These are phyloP conservation scores for Epichloe aotearoae DNA, from an alignment of 2,329 filamentous ascomycete species.

Conservation along the genomic window DNA sequence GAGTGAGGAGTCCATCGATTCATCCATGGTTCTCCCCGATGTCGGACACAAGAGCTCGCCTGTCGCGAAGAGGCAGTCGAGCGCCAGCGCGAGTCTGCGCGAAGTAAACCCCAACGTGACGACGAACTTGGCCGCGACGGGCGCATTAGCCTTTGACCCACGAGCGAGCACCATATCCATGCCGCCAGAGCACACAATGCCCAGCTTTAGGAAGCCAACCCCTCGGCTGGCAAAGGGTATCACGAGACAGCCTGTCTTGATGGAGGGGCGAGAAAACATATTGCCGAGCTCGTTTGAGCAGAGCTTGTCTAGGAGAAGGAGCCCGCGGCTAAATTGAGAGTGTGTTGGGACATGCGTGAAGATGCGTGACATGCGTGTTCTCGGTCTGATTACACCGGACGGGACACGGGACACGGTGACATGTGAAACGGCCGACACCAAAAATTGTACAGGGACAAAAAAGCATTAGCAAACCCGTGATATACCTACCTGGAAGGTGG, in stretches of 20 bases:
- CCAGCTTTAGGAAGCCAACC: constrained; percentile 31
- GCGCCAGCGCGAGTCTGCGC: constrained; percentile 32
- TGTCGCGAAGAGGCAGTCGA: constrained; percentile 3
- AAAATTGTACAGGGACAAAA: not conserved
- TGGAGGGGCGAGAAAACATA: constrained; percentile 39
- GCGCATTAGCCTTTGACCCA: constrained; percentile 27
- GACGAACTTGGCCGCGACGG: constrained; percentile 25
- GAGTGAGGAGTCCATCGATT: constrained; percentile 10
- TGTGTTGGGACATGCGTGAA: not conserved
- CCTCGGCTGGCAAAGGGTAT: constrained; percentile 21
- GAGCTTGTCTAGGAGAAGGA: constrained; percentile 39
- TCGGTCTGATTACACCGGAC: too few relatives aligned
- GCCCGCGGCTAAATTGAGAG: constrained; percentile 32
- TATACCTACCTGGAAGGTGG: not conserved
- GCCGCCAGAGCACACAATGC: constrained; percentile 29
- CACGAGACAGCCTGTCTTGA: constrained; percentile 17
- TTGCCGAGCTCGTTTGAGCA: constrained; percentile 31
- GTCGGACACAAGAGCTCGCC: constrained; percentile 16
- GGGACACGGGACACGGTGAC: not conserved
- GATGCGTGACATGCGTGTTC: too few relatives aligned
- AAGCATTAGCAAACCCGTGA: not conserved
- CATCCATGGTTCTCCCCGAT: constrained; percentile 23
- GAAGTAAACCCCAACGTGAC: constrained; percentile 42
- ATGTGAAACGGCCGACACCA: not conserved
- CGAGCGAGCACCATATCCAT: constrained; percentile 28